Conservation (phyloP, 2,329 filamentous ascomycete genomes). For the Nigrospora osmanthi region DNA sequence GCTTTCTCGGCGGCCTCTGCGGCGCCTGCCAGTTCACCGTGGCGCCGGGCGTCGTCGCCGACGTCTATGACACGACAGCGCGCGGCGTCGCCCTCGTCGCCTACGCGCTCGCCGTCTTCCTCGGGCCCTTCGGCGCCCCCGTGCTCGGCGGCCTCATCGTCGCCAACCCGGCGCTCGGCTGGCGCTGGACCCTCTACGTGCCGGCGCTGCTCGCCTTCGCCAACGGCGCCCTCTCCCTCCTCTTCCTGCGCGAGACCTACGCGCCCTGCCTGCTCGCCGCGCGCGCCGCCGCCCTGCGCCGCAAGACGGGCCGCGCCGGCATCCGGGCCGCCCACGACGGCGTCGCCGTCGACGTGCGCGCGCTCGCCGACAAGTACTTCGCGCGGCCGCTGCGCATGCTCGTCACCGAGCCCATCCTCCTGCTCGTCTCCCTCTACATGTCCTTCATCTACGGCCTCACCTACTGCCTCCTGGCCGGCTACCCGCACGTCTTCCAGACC, state of each 20-base stretch:
- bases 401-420: slow-evolving; percentile 1
- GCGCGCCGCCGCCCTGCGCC: neutral
- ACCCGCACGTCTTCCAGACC: slow-evolving; percentile 1
- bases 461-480: slow-evolving; percentile 1
- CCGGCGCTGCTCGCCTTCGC: neutral
- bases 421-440: slow-evolving; percentile 1
- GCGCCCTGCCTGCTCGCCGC: neutral
- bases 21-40: neutral
- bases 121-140: neutral
- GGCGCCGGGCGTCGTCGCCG: neutral
- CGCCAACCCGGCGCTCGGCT: neutral
- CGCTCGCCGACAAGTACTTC: neutral
- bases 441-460: slow-evolving; percentile 1
- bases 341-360: neutral
- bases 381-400: slow-evolving; percentile 1
- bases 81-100: neutral
- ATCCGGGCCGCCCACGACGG: neutral
- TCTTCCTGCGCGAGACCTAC: neutral
- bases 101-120: neutral
- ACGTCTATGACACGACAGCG: neutral
- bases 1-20: slow-evolving; percentile 1
- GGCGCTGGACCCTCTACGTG: slow-evolving; percentile 1
- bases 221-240: neutral
- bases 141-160: neutral
- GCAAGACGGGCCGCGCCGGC: neutral